A percentile compares a stretch with the other conserved stretches of the same genome.
Evolutionary conservation across 306 rosid species (phyloP).

Genomic region (Quercus wislizeni): DNA sequence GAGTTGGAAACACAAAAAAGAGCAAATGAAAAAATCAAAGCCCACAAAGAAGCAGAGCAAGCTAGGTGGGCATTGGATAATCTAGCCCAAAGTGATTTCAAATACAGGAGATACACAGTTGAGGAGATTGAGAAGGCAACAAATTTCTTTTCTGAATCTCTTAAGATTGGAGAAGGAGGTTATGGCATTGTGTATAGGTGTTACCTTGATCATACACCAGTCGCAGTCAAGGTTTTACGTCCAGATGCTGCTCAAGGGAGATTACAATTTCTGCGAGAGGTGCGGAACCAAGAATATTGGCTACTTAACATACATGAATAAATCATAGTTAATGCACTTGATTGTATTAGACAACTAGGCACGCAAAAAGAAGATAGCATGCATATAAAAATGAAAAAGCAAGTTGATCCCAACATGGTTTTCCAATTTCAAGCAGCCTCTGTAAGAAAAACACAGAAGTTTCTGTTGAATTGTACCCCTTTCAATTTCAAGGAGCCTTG

Average conservation of each 20-base stretch:
- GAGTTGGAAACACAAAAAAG: conserved; percentile 26
- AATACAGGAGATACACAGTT: conserved; percentile 62
- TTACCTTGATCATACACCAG: too few relatives aligned
- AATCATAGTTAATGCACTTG: conserved; percentile 17
- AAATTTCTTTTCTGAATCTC: conserved; percentile 48
- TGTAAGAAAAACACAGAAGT: too few relatives aligned
- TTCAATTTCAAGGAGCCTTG: too few relatives aligned
- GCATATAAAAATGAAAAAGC: too few relatives aligned
- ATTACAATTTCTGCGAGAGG: conserved; percentile 93
- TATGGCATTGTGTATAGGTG: conserved; percentile 53
- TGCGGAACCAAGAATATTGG: conserved; percentile 24
- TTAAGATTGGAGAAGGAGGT: conserved; percentile 91
- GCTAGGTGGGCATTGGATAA: conserved; percentile 51
- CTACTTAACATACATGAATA: conserved; percentile 8
- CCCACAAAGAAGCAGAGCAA: conserved; percentile 67
- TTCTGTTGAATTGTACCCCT: too few relatives aligned
- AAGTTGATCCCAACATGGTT: too few relatives aligned
- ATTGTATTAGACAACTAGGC: too few relatives aligned
- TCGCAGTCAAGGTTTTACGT: too few relatives aligned
- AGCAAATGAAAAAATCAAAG: conserved; percentile 47
- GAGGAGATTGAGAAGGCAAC: conserved; percentile 88
- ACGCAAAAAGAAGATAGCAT: too few relatives aligned
- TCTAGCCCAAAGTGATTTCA: conserved; percentile 51
- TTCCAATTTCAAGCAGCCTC: too few relatives aligned
- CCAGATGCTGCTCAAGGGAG: conserved; percentile 38